Percentiles rank a stretch among this genome's conserved stretches.
phyloP scores from a whole-genome alignment of 2,329 filamentous ascomycete species.

The Aspergillus niger region DNA sequence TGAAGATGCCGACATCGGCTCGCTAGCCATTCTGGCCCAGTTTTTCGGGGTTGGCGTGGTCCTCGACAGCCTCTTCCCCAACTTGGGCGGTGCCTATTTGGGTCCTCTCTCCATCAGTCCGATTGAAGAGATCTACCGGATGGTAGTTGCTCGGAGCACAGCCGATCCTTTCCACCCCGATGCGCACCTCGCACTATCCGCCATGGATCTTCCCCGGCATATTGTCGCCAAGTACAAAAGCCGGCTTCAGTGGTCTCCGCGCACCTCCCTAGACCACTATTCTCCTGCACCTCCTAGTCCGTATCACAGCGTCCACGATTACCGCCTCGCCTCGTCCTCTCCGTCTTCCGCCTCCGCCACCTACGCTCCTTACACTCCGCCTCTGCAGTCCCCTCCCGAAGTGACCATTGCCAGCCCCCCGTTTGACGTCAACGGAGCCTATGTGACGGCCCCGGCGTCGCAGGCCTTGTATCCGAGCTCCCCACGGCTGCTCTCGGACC shows the following conservation, averaged over 20 bases:
- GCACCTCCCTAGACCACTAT: conserved; percentile 40
- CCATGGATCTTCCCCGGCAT: conserved; percentile 74
- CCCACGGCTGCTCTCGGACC: conserved; percentile 39
- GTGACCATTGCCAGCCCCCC: conserved; percentile 42
- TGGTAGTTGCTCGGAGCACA: conserved; percentile 69
- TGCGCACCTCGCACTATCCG: conserved; percentile 61
- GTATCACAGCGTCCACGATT: conserved; percentile 35
- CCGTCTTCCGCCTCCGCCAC: conserved; percentile 41
- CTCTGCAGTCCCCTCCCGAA: conserved; percentile 43
- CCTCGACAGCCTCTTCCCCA: conserved; percentile 87
- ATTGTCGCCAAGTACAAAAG: conserved; percentile 68
- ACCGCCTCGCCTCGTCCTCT: conserved; percentile 36
- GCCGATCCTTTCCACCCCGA: conserved; percentile 60
- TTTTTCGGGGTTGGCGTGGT: conserved; percentile 87
- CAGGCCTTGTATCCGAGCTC: conserved; percentile 40
- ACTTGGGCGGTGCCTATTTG: conserved; percentile 86
- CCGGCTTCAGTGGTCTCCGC: conserved; percentile 64
- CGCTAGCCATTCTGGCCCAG: conserved; percentile 82
- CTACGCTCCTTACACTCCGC: conserved; percentile 45
- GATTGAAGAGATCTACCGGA: conserved; percentile 81
- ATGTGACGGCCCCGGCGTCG: conserved; percentile 36
- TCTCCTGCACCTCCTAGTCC: conserved; percentile 40
- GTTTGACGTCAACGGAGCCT: conserved; percentile 37
- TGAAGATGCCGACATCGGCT: conserved; percentile 72
- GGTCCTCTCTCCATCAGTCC: conserved; percentile 76